Percentiles rank a stretch among this genome's conserved stretches.
phyloP scores from a whole-genome alignment of 108 stramenopile species.

The Conticribra weissflogii region DNA sequence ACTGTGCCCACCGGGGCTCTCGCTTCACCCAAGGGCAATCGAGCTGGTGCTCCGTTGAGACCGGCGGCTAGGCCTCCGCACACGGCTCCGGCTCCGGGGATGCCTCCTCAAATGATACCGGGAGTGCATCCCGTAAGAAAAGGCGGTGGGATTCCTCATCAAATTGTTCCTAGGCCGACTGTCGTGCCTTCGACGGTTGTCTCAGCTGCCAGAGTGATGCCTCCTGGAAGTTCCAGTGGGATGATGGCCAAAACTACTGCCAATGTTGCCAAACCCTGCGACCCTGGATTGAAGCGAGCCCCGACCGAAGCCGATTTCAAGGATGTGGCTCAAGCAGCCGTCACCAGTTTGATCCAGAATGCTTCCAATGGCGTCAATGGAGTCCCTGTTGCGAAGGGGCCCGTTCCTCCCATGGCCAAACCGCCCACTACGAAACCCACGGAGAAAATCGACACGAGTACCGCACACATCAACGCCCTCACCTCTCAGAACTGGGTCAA shows the following conservation, averaged over 20 bases:
- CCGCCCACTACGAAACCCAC: conserved; percentile 8
- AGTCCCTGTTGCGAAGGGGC: conserved; percentile 1
- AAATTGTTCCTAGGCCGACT: conserved; percentile 25
- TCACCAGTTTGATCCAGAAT: conserved; percentile 72
- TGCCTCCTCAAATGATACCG: background rate
- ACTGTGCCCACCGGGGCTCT: background rate
- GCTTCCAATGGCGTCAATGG: conserved; percentile 30
- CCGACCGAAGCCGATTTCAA: conserved; percentile 78
- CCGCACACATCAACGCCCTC: conserved; percentile 84
- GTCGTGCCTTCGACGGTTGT: conserved; percentile 13
- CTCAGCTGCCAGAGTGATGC: conserved; percentile 6
- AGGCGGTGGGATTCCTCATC: conserved; percentile 30
- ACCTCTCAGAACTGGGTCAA: conserved; percentile 87
- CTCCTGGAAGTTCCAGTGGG: background rate
- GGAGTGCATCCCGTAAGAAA: background rate
- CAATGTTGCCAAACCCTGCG: conserved; percentile 8
- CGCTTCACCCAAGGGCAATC: background rate
- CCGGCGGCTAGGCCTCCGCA: no score
- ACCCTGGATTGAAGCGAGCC: conserved; percentile 15
- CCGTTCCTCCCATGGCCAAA: conserved; percentile 9
- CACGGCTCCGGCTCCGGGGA: background rate
- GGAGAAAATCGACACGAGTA: conserved; percentile 68
- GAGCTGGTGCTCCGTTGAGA: no score
- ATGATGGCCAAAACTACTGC: conserved; percentile 4
- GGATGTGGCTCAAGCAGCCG: conserved; percentile 78